A percentile compares a stretch with the other conserved stretches of the same genome.
Conservation (phyloP, 768 basidiomycete species). For the Leucocoprinus leucothites region DNA sequence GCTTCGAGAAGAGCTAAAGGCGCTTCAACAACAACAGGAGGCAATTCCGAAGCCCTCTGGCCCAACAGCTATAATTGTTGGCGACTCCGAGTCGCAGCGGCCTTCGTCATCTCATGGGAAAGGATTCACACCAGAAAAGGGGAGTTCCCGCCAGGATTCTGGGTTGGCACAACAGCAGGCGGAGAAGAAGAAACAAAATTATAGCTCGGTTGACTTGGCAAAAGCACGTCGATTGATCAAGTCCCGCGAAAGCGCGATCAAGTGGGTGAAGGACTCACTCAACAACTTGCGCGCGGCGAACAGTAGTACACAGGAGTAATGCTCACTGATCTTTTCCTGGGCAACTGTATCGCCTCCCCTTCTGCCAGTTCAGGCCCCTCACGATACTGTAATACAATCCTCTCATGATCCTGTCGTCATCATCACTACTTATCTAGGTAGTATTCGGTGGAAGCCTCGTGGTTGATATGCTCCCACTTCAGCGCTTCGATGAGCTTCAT, state of each 20-base stretch:
- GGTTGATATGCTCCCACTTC: background rate
- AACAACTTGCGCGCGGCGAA: background rate
- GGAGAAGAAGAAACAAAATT: conserved; percentile 38
- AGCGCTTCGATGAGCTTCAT: background rate
- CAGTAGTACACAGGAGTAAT: background rate
- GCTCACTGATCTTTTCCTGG: background rate
- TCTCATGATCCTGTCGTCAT: background rate
- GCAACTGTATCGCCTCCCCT: background rate
- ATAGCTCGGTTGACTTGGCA: conserved; percentile 51
- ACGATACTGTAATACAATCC: background rate
- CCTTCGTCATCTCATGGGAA: conserved; percentile 1
- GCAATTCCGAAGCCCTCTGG: background rate
- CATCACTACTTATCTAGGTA: too few relatives aligned
- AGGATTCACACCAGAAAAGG: background rate
- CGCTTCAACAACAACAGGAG: conserved; percentile 1
- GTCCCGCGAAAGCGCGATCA: conserved; percentile 68
- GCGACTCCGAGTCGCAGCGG: background rate
- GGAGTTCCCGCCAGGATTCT: background rate
- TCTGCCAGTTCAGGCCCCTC: background rate
- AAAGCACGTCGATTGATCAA: conserved; percentile 67
- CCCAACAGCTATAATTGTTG: background rate
- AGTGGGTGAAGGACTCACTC: conserved; percentile 43
- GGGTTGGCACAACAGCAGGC: background rate
- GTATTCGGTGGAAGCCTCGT: background rate
- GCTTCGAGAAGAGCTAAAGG: conserved; percentile 47